Percentiles rank a stretch among this genome's conserved stretches.
Evolutionary conservation across 306 rosid genomes (phyloP).

Genomic region (Vachellia pachyceras): DNA sequence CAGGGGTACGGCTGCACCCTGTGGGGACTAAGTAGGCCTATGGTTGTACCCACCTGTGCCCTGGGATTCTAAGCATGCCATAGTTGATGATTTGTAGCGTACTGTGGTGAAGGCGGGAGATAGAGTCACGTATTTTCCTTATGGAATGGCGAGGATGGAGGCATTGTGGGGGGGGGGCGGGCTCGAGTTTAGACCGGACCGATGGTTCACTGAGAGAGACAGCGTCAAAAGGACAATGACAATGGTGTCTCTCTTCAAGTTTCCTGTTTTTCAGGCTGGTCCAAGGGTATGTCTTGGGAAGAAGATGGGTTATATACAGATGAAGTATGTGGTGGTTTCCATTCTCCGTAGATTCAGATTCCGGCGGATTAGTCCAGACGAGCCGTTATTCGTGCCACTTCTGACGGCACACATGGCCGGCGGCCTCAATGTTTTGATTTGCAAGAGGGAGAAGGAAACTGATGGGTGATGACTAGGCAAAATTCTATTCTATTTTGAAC

Average conservation of each 20-base stretch:
- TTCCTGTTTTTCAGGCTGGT: conserved; percentile 88
- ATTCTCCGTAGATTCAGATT: conserved; percentile 58
- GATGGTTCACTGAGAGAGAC: conserved; percentile 67
- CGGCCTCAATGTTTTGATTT: conserved; percentile 64
- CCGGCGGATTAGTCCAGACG: conserved; percentile 39
- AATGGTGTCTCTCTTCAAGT: conserved; percentile 59
- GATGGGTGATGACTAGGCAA: conserved; percentile 6
- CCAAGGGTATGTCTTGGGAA: conserved; percentile 89
- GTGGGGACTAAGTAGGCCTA: too few relatives aligned
- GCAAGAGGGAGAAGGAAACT: conserved; percentile 47
- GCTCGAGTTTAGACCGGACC: conserved; percentile 70
- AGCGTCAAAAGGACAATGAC: conserved; percentile 41
- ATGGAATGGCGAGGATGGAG: conserved; percentile 93
- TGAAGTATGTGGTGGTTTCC: conserved; percentile 72
- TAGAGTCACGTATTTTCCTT: conserved; percentile 84
- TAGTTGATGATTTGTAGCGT: conserved; percentile 57
- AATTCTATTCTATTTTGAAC: neutral
- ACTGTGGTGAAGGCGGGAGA: conserved; percentile 68
- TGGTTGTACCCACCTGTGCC: conserved; percentile 87
- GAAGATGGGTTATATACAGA: conserved; percentile 84
- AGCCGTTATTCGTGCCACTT: conserved; percentile 74
- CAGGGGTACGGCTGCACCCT: too few relatives aligned
- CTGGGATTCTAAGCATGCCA: conserved; percentile 92
- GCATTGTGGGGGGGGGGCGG: conserved; percentile 75
- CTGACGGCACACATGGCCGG: conserved; percentile 92